Base-by-base conservation (phyloP, 192 early-diverging fungal genomes). In the Coemansia sp. region DNA sequence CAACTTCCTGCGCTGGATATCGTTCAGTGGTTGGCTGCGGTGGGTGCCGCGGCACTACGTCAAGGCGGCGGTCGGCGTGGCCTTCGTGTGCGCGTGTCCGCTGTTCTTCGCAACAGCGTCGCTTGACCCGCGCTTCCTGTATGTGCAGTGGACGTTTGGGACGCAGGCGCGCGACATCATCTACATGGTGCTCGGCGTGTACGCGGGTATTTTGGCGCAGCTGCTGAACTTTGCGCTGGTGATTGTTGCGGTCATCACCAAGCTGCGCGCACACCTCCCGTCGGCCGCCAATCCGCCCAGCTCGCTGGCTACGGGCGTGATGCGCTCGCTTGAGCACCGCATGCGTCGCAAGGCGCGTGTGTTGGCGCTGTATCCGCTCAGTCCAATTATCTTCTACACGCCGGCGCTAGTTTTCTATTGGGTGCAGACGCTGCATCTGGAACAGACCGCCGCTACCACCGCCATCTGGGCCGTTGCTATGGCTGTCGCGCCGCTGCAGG, bases 81-180 rank as follows among this genome's bases (percentile, higher is more conserved):
- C 77, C 8, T 63, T 74, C 40, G 36, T 61, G 40, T 66, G 74
- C 12, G 48, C 72, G 0, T 60, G 57, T n/a, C 77, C 77, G 58
- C 55, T 80, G 62, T 66, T 80, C 62, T 71, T 72, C 49, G 72
- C 77, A 0, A 62, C 49, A 9, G 72, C 72, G 16, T 65, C 45
- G 59, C 72, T 80, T 51, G 66, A 74, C 69, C 62, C 62, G 12
- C 42, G 46, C 37, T 72, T 74, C 18, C 57, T 74, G 18, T 68
- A 72, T 43, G 43, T 69, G 46, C 72, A 80, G 62, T 80, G 77
- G 77, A 63, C 77, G 47, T 80, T 80, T 61, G 77, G 77, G 62
- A 63, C 72, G 42, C 41, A n/a, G 11, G 56, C 47, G 1, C 42
- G 55, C 40, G 66, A 80, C 52, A 66, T 66, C 7, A 37, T 67